Evolutionary conservation across 1,139 yeast species (phyloP), one percentile per base, ranked within the genome.

Genomic region (Suhomyces bolitotheri): DNA sequence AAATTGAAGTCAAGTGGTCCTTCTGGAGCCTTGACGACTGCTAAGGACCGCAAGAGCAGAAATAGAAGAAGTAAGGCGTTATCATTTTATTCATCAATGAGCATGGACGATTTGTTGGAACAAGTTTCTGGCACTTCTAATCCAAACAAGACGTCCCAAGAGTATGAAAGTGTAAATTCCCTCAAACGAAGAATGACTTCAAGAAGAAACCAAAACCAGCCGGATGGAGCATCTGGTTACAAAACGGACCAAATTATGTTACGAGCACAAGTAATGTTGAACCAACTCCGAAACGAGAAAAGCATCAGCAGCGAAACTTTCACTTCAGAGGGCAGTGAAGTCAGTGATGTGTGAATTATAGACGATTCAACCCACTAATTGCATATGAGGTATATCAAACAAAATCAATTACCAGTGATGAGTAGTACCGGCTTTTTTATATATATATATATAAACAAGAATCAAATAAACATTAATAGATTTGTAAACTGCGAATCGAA

Each of bases 191-290:
- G 76, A 42, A 44, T 70, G 54, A 66, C 73, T 3, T 56, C 58
- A 5, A 50, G 76, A 39, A 60, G 54, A 44, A 52, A 46, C 32
- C 53, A 53, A 22, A n/a, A n/a, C n/a, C 47, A 30, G 15, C 26
- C 40, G 3, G 46, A 41, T 4, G 43, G 29, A 6, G 43, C 45
- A 19, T 31, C 36, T 11, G 47, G 47, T 20, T 35, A 43, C 17
- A 55, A 46, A 39, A 43, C 54, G 15, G 71, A 58, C 46, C 56
- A 54, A 39, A 51, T 53, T 2, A 53, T 66, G 58, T 50, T 61
- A 25, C 44, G 76, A 35, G 73, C 76, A 1, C 73, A 67, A 38
- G 62, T 63, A 0, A 69, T 71, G 75, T 58, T 71, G 39, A 58
- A 56, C 33, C 64, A 65, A 34, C 50, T 71, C 17, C 43, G 75